Percentiles rank a stretch among this genome's conserved stretches.
Conservation (phyloP, 2,329 filamentous ascomycete genomes). For the Pestalotiopsis sp. region DNA sequence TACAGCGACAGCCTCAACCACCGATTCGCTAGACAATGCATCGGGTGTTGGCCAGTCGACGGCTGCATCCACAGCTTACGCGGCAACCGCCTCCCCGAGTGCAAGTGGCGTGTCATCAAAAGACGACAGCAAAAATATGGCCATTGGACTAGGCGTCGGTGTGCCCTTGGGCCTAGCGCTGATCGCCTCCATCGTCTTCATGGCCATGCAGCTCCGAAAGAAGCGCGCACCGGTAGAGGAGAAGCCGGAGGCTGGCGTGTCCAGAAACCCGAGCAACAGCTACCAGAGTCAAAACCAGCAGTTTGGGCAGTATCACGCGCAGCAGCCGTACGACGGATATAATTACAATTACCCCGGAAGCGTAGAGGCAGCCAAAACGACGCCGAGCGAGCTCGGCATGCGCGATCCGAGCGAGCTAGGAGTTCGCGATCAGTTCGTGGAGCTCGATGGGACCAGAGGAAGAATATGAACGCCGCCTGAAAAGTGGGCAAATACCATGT, state of each 20-base stretch:
- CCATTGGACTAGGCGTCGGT: slow-evolving; percentile 18
- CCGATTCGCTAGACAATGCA: too few species aligned
- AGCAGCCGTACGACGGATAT: neutral
- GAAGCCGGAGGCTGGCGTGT: neutral
- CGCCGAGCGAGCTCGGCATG: neutral
- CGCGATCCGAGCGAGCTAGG: neutral
- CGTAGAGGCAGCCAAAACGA: neutral
- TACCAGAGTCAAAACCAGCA: neutral
- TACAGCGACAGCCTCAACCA: neutral
- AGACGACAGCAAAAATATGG: slow-evolving; percentile 7
- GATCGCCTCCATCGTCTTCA: slow-evolving; percentile 15
- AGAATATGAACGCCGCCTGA: neutral
- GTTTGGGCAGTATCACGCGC: neutral
- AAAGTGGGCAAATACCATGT: too few species aligned
- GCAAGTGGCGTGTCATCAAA: neutral
- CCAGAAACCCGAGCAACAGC: neutral
- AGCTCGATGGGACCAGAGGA: neutral
- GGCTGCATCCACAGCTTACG: neutral
- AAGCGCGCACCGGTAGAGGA: neutral
- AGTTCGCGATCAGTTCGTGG: neutral
- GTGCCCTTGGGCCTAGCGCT: slow-evolving; percentile 17
- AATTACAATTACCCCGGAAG: neutral
- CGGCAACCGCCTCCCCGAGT: neutral
- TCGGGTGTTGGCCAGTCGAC: neutral
- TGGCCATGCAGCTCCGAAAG: slow-evolving; percentile 18